These are phyloP conservation scores for Thraustochytrium striatum DNA, from an alignment of 352 stramenopile genomes.

Conservation along the genomic window DNA sequence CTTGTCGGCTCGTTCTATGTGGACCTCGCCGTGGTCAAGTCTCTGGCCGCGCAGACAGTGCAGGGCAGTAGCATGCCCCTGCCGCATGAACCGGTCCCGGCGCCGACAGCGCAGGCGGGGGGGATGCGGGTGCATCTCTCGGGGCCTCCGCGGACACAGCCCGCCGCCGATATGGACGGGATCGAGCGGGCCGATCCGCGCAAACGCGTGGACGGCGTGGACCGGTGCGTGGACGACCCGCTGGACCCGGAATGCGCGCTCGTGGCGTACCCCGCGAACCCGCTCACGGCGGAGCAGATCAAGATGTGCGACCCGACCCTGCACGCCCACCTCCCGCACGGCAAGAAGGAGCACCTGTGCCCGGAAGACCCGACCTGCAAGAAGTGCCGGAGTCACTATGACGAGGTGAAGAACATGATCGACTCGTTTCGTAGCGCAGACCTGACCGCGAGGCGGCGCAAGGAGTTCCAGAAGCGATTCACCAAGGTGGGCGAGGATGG, in stretches of 20 bases:
- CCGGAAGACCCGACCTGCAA: background rate
- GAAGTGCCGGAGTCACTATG: background rate
- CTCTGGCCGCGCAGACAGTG: too few species aligned
- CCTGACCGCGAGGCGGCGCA: background rate
- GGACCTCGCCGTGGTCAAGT: too few species aligned
- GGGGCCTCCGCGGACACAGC: too few species aligned
- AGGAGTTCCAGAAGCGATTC: background rate
- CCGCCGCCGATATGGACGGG: too few species aligned
- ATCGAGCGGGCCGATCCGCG: too few species aligned
- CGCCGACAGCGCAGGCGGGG: too few species aligned
- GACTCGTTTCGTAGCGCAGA: background rate
- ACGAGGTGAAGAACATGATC: background rate
- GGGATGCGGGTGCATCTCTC: too few species aligned
- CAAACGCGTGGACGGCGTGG: background rate
- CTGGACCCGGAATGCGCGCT: background rate
- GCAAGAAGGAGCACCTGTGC: background rate
- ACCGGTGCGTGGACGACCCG: background rate
- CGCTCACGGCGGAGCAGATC: background rate
- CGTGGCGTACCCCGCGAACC: background rate
- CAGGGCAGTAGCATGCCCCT: too few species aligned
- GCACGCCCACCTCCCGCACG: background rate
- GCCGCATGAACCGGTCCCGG: too few species aligned
- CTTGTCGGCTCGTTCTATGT: too few species aligned
- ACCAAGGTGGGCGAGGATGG: background rate
- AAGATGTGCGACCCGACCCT: background rate